Base-by-base conservation (phyloP, 345 rosid species). In the Conringia planisiliqua region DNA sequence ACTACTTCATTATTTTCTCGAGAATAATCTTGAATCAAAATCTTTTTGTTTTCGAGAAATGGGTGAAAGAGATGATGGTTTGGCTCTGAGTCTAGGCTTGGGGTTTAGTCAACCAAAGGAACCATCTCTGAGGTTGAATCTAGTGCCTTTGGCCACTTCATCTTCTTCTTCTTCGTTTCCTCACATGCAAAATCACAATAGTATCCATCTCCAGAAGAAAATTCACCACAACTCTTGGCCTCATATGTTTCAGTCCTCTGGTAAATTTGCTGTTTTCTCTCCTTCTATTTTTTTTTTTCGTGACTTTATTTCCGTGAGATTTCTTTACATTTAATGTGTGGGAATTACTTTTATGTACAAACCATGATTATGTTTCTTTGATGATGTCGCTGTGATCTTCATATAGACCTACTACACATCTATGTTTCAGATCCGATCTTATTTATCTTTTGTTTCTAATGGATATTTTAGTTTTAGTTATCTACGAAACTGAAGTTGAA, bases 31-130 rank as follows among this genome's bases (percentile, higher is more conserved):
- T 78, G 74, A 29, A n/a, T n/a, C n/a, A 18, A 72, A 52, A 4
- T 40, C 17, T 36, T 70, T 24, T 35, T 56, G 17, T 27, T 54
- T 38, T 66, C 48, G 17, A 56, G 70, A 66, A 57, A 88, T 86
- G 96, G 83, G 73, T 39, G 89, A 80, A 47, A 85, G 82, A 74
- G 85, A 84, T 61, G 85, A 87, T 78, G 87, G 80, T 0, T 78
- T 88, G 69, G 83, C 86, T 20, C 47, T 90, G 74, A 74, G 72
- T 68, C 56, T 73, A 33, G 62, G 75, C 42, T 51, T 71, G 7
- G 77, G 73, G 6, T 33, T 40, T 0, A 51, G 60, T 80, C 60
- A 68, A 29, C 79, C 16, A 5, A 78, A 77, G 29, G 84, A 78
- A 54, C 68, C 89, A 48, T 71, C 87, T 60, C 56, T 76, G 74